Evolutionary conservation across 495 filamentous ascomycete genomes (phyloP), one percentile per base, ranked within the genome.

Genomic region (Xylaria acuta): DNA sequence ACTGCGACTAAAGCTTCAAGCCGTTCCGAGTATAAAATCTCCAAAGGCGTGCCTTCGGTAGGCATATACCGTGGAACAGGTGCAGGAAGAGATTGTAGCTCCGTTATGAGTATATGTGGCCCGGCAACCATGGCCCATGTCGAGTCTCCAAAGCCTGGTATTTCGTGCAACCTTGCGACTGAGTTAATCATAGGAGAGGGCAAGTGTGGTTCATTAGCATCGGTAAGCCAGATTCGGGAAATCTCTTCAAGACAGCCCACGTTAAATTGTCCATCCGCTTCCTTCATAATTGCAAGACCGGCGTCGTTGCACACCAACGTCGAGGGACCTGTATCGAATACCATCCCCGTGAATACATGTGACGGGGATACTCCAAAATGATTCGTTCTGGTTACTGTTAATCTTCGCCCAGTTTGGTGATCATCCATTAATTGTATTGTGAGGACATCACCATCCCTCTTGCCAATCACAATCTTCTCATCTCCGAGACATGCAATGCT

Each of bases 1-100:
- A 86, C 88, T 0, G 84, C 85, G 45, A 91, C 80, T 3, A 92
- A 82, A 69, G 85, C 83, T 5, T 84, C 79, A 6, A 89, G 80
- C 38, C 73, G 74, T 14, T 82, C 79, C 4, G 86, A 88, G 75
- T 89, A 90, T 16, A 90, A 69, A 0, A 91, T 72, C 49, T 84
- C 86, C 6, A 80, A 80, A 18, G 89, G 89, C 1, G 86, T 87
- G 3, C 86, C 85, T 12, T 71, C 68, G 7, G 89, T 74, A 0
- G 78, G 78, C 1, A 90, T 78, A 56, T 82, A 82, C 8, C 90
- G 84, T 18, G 88, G 87, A 9, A 90, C 83, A 0, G 85, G 80
- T 58, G 85, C 85, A 9, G 83, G 80, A 7, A 77, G 75, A 14
- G 78, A 74, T 58, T 87, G 82, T 27, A 91, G 67, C n/a, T 84